phyloP scores from a whole-genome alignment of 371 early-diverging fungal species.

The Zychaea mexicana region DNA sequence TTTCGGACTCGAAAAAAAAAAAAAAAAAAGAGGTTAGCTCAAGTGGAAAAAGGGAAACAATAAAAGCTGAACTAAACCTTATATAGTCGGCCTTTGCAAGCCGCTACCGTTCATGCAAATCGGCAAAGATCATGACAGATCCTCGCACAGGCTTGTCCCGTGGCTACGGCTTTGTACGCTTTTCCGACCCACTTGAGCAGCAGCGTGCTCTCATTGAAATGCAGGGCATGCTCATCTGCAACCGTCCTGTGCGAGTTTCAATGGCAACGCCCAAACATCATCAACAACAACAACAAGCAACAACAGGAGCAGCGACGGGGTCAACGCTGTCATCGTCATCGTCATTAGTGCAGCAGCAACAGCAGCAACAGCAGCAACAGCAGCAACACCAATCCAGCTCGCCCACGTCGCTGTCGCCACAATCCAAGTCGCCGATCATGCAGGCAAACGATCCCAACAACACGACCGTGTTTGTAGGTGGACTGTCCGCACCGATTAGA shows the following conservation, averaged over 20 bases:
- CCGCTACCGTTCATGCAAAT: slow-evolving; percentile 69
- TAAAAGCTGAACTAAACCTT: neutral
- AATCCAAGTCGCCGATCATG: neutral
- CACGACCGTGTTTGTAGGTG: slow-evolving; percentile 96
- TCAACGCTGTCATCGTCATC: neutral
- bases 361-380: neutral
- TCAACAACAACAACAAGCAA: neutral
- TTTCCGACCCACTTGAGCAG: slow-evolving; percentile 73
- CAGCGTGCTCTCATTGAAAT: slow-evolving; percentile 77
- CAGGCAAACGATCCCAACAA: slow-evolving; percentile 78
- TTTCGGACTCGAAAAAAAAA: neutral
- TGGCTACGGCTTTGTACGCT: slow-evolving; percentile 88
- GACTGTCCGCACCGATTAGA: slow-evolving; percentile 73
- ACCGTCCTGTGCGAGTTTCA: slow-evolving; percentile 84
- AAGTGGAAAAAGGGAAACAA: neutral
- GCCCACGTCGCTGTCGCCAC: neutral
- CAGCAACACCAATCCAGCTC: neutral
- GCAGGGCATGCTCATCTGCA: slow-evolving; percentile 71
- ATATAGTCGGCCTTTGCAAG: slow-evolving; percentile 54
- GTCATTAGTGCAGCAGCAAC: neutral
- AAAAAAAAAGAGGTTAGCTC: neutral
- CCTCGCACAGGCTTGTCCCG: slow-evolving; percentile 74
- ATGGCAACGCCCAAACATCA: slow-evolving; percentile 72
- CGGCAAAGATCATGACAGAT: slow-evolving; percentile 85
- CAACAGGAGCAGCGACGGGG: neutral